Conservation (phyloP, 805 yeast genomes). For the Teunomyces kruisii region DNA sequence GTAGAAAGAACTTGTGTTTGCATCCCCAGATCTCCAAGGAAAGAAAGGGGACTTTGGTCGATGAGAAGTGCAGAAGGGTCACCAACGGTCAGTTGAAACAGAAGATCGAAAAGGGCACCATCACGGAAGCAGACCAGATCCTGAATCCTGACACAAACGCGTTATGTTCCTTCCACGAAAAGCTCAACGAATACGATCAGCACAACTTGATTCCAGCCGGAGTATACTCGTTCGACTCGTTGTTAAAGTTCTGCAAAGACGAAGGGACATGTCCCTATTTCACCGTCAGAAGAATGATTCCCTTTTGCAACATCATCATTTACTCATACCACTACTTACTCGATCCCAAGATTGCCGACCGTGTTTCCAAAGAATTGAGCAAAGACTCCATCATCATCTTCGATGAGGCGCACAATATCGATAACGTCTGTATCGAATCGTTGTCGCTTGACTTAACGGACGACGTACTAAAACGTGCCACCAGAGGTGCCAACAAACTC, state of each 20-base stretch:
- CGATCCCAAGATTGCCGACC: constrained; percentile 95
- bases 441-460: constrained; percentile 89
- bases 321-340: constrained; percentile 94
- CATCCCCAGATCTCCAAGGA: constrained; percentile 88
- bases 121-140: constrained; percentile 56
- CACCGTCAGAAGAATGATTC: constrained; percentile 96
- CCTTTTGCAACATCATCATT: constrained; percentile 89
- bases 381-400: constrained; percentile 92
- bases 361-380: constrained; percentile 89
- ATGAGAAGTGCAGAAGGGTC: constrained; percentile 92
- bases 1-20: constrained; percentile 90
- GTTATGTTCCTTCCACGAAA: constrained; percentile 89
- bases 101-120: constrained; percentile 48
- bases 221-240: constrained; percentile 88
- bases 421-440: constrained; percentile 97
- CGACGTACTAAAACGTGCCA: constrained; percentile 80
- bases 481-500: constrained; percentile 80
- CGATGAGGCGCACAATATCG: constrained; percentile 98
- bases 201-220: constrained; percentile 89
- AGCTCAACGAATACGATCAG: constrained; percentile 81
- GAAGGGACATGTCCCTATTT: constrained; percentile 93
- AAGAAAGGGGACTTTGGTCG: constrained; percentile 87
- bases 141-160: constrained; percentile 27
- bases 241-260: constrained; percentile 72
- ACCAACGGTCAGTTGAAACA: constrained; percentile 87